Percentiles rank a stretch among this genome's conserved stretches.
These are phyloP conservation scores for Gossypium raimondii DNA, from an alignment of 345 rosid genomes.

Conservation along the genomic window DNA sequence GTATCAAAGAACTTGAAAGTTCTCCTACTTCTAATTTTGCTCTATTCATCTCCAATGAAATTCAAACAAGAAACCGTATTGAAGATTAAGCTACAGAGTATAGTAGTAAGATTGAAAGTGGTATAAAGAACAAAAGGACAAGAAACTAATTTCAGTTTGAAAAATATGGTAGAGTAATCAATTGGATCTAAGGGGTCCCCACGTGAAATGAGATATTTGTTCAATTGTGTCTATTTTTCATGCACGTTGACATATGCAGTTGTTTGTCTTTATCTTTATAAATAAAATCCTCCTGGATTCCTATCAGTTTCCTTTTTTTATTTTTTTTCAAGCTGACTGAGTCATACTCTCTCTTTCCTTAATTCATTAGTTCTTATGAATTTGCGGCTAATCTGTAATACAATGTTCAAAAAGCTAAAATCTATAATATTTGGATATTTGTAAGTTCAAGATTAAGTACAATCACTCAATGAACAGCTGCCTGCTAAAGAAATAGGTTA, in stretches of 20 bases:
- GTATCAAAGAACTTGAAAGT: conserved; percentile 8
- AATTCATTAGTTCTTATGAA: background rate
- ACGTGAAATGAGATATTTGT: background rate
- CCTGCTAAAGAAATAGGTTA: too few relatives aligned
- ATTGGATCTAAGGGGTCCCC: conserved; percentile 6
- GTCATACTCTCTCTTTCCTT: background rate
- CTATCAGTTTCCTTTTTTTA: background rate
- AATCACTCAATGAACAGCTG: background rate
- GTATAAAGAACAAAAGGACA: background rate
- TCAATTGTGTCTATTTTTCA: background rate
- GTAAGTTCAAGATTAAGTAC: background rate
- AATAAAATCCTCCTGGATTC: background rate
- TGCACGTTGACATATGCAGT: background rate
- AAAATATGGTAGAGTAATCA: background rate
- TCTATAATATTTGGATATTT: background rate
- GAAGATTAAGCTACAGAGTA: background rate
- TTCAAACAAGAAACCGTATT: background rate
- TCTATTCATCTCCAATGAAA: background rate
- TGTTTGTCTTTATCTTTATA: background rate
- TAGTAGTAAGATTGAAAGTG: background rate
- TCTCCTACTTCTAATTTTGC: background rate
- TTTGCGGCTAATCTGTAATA: background rate
- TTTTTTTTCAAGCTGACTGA: background rate
- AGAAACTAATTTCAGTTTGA: background rate
- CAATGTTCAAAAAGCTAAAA: background rate